Evolutionary conservation across 768 basidiomycete species (phyloP).

Genomic region (Psilocybe subaeruginosa): DNA sequence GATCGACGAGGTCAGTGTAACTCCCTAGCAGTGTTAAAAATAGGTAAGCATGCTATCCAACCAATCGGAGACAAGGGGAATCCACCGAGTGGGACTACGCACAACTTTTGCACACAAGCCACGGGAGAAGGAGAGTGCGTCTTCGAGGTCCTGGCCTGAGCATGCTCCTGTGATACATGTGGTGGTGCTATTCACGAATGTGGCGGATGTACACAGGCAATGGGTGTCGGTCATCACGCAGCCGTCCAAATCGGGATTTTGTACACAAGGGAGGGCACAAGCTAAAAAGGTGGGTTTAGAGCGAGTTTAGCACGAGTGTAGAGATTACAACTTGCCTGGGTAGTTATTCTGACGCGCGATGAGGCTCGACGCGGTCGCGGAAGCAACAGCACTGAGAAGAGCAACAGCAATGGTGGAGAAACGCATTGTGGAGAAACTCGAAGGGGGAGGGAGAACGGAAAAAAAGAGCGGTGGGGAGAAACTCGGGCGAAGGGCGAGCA

Average conservation of each 20-base stretch:
- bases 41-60: no score
- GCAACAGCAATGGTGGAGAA: neutral
- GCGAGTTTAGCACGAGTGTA: neutral
- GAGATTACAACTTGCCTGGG: neutral
- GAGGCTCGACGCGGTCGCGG: neutral
- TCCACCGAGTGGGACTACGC: neutral
- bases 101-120: neutral
- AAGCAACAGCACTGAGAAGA: neutral
- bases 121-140: neutral
- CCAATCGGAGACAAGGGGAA: neutral
- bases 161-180: neutral
- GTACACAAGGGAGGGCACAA: neutral
- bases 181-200: neutral
- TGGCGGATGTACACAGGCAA: neutral
- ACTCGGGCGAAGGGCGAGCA: neutral
- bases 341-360: neutral
- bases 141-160: neutral
- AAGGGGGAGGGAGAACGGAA: neutral
- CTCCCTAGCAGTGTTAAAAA: neutral
- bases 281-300: neutral
- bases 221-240: neutral
- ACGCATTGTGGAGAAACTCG: neutral
- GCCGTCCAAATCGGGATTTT: neutral
- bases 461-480: neutral
- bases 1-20: neutral